A percentile compares a stretch with the other conserved stretches of the same genome.
phyloP scores from a whole-genome alignment of 768 basidiomycete genomes.

The Strobilomyces confusus region DNA sequence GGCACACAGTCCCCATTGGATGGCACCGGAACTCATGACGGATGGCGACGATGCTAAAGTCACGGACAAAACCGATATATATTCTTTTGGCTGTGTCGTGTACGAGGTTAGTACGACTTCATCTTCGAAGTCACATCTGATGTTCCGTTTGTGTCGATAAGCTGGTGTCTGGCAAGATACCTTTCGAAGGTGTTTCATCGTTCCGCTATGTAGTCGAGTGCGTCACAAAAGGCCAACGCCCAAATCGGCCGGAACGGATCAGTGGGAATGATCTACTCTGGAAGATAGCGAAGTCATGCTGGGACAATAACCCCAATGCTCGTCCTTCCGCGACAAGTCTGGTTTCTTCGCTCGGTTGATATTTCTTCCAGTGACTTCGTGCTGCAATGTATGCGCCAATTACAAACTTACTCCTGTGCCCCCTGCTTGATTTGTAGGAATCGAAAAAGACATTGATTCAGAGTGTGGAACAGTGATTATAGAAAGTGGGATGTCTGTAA shows the following conservation, averaged over 20 bases:
- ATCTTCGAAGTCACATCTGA: background rate
- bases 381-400: no score
- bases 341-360: background rate
- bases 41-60: slow-evolving; percentile 3
- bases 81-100: slow-evolving; percentile 28
- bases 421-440: background rate
- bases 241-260: slow-evolving; percentile 6
- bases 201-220: background rate
- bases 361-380: background rate
- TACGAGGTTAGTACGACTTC: slow-evolving; percentile 23
- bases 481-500: slow-evolving; percentile 12
- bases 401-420: no score
- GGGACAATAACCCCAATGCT: background rate
- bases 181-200: slow-evolving; percentile 4
- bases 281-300: slow-evolving; percentile 7
- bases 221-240: background rate
- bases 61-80: slow-evolving; percentile 20
- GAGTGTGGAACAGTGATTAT: slow-evolving; percentile 17
- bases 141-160: slow-evolving; percentile 2
- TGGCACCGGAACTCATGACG: slow-evolving; percentile 25
- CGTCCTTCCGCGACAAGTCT: slow-evolving; percentile 14
- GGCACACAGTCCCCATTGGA: slow-evolving; percentile 16
- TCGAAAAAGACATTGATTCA: slow-evolving; percentile 4
- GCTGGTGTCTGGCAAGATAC: slow-evolving; percentile 18
- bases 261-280: slow-evolving; percentile 12